Evolutionary conservation across 768 basidiomycete species (phyloP).

Genomic region (Lanmaoa pseudosensibilis): DNA sequence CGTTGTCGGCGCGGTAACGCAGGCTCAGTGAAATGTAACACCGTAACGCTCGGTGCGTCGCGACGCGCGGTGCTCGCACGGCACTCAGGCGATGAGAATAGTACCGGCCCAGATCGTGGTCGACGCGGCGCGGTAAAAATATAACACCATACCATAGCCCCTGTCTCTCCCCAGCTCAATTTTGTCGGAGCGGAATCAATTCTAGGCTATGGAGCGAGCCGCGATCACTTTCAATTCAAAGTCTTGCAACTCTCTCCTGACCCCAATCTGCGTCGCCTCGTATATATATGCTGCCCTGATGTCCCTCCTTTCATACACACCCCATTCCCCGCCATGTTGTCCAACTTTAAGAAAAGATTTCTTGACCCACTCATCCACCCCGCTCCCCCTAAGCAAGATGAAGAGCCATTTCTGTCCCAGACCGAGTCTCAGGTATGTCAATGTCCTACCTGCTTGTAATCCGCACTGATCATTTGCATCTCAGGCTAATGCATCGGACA

Average conservation of each 20-base stretch:
- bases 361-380: background rate
- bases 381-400: background rate
- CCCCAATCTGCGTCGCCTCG: background rate
- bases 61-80: too few relatives aligned
- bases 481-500: background rate
- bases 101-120: too few relatives aligned
- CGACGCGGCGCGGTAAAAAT: too few relatives aligned
- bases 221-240: conserved; percentile 4
- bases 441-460: background rate
- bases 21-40: too few relatives aligned
- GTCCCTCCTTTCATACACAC: background rate
- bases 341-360: conserved; percentile 12
- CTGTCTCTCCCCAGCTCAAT: background rate
- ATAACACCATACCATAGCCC: too few relatives aligned
- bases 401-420: background rate
- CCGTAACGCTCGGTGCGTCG: too few relatives aligned
- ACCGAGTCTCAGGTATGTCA: background rate
- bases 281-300: background rate
- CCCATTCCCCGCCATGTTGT: conserved; percentile 3
- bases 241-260: background rate
- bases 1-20: too few relatives aligned
- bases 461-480: background rate
- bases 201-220: background rate
- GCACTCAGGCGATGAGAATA: too few relatives aligned
- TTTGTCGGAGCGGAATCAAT: conserved; percentile 1